Evolutionary conservation across 2,329 filamentous ascomycete genomes (phyloP).

Genomic region (Epichloe aotearoae): DNA sequence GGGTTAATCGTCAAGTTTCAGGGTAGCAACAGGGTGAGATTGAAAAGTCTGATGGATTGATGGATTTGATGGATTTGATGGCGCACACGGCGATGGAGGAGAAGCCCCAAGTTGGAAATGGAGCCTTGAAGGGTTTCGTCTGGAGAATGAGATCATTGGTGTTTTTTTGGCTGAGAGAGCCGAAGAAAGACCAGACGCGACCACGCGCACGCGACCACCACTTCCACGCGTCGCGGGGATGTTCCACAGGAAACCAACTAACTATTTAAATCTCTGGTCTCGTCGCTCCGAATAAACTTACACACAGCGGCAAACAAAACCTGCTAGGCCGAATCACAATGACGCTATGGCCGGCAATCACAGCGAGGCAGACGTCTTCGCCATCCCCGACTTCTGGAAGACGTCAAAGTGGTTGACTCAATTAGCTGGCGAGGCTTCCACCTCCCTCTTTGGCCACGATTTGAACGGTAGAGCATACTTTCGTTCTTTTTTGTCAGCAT

Average conservation of each 20-base stretch:
- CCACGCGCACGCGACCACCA: too few relatives aligned
- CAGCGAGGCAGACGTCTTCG: constrained; percentile 43
- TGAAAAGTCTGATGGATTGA: background rate
- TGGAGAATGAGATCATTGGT: background rate
- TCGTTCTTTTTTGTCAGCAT: background rate
- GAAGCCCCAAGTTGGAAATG: background rate
- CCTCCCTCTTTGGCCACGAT: constrained; percentile 31
- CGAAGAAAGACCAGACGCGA: too few relatives aligned
- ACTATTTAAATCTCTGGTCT: too few relatives aligned
- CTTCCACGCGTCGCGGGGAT: too few relatives aligned
- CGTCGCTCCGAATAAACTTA: too few relatives aligned
- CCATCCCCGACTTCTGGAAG: constrained; percentile 47
- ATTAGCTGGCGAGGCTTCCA: constrained; percentile 8
- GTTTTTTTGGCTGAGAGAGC: background rate
- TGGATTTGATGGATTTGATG: too few relatives aligned
- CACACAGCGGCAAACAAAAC: background rate
- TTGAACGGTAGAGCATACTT: constrained; percentile 17
- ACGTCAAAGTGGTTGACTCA: constrained; percentile 36
- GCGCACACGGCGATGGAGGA: background rate
- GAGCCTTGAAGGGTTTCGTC: background rate
- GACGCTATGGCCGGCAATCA: constrained; percentile 24
- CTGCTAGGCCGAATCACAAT: constrained; percentile 4
- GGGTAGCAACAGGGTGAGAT: background rate
- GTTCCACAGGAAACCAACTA: too few relatives aligned
- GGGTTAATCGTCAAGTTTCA: background rate